These are phyloP conservation scores for Lunularia cruciata DNA, from an alignment of 225 moss, liverwort and hornwort species.

Conservation along the genomic window DNA sequence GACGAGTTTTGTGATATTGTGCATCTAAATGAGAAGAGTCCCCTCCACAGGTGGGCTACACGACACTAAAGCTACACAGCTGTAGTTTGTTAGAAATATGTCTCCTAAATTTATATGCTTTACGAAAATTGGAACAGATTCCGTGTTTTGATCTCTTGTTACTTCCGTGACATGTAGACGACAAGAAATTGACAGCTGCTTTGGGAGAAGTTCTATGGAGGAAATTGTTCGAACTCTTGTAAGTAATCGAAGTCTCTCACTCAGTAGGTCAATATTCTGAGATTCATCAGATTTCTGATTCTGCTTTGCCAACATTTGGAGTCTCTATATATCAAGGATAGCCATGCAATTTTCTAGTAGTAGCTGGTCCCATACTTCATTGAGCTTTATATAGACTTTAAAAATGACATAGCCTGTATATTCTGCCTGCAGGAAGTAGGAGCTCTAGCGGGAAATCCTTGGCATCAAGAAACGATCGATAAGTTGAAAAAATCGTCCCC, in stretches of 20 bases:
- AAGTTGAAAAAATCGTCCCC: slow-evolving; percentile 69
- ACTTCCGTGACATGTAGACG: slow-evolving; percentile 43
- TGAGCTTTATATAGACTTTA: too few species aligned
- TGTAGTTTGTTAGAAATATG: too few species aligned
- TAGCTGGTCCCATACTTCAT: neutral
- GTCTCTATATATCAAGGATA: neutral
- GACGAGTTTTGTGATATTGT: slow-evolving; percentile 98
- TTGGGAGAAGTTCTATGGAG: slow-evolving; percentile 78
- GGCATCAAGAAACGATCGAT: slow-evolving; percentile 65
- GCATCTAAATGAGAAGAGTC: slow-evolving; percentile 82
- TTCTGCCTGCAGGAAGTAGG: slow-evolving; percentile 55
- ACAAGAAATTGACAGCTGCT: slow-evolving; percentile 73
- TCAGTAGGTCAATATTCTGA: neutral
- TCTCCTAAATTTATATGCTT: too few species aligned
- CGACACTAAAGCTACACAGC: neutral
- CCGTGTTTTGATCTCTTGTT: neutral
- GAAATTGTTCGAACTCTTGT: slow-evolving; percentile 78
- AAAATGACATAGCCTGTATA: too few species aligned
- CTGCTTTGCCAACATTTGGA: too few species aligned
- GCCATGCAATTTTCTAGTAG: neutral
- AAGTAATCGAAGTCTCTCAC: slow-evolving; percentile 21
- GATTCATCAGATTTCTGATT: neutral
- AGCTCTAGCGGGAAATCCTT: slow-evolving; percentile 63
- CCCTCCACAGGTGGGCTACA: slow-evolving; percentile 59
- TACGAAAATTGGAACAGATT: too few species aligned